Evolutionary conservation across 805 yeast species (phyloP).

Genomic region (Kodamaea hsintzibuensis): DNA sequence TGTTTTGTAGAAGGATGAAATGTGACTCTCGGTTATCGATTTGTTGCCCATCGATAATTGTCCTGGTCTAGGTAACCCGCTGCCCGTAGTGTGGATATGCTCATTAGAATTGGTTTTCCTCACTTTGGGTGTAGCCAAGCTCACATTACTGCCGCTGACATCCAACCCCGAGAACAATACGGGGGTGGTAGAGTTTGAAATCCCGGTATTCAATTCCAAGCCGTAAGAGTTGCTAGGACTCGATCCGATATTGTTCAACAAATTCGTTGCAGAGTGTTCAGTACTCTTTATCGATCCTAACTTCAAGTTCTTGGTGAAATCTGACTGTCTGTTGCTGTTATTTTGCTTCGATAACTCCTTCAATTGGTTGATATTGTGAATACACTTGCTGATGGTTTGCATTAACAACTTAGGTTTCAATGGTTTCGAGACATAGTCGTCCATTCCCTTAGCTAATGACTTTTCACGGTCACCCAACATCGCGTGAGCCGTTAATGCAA

Average conservation of each 20-base stretch:
- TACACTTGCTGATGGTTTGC: constrained; percentile 83
- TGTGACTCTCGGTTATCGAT: constrained; percentile 37
- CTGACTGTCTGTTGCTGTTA: constrained; percentile 44
- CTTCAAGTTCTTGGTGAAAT: constrained; percentile 47
- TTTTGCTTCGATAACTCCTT: constrained; percentile 55
- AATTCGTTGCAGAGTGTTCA: constrained; percentile 17
- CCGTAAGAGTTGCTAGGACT: constrained; percentile 15
- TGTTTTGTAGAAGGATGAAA: constrained; percentile 13
- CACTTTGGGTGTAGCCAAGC: constrained; percentile 21
- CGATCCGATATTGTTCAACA: constrained; percentile 16
- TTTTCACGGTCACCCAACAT: constrained; percentile 91
- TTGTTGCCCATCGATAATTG: constrained; percentile 29
- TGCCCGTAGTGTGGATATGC: constrained; percentile 9
- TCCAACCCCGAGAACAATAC: constrained; percentile 1
- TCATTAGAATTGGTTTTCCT: constrained; percentile 34
- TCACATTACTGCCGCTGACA: constrained; percentile 6
- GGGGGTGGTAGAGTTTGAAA: constrained; percentile 7
- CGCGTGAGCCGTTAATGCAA: constrained; percentile 90
- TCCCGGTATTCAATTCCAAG: constrained; percentile 6
- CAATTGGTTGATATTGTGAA: constrained; percentile 65
- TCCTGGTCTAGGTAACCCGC: constrained; percentile 26
- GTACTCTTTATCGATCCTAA: constrained; percentile 31
- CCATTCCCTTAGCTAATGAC: constrained; percentile 88
- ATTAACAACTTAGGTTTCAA: constrained; percentile 78
- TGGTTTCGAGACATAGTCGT: constrained; percentile 86